A percentile compares a stretch with the other conserved stretches of the same genome.
Evolutionary conservation across 345 rosid genomes (phyloP).

Genomic region (Murraya paniculata): DNA sequence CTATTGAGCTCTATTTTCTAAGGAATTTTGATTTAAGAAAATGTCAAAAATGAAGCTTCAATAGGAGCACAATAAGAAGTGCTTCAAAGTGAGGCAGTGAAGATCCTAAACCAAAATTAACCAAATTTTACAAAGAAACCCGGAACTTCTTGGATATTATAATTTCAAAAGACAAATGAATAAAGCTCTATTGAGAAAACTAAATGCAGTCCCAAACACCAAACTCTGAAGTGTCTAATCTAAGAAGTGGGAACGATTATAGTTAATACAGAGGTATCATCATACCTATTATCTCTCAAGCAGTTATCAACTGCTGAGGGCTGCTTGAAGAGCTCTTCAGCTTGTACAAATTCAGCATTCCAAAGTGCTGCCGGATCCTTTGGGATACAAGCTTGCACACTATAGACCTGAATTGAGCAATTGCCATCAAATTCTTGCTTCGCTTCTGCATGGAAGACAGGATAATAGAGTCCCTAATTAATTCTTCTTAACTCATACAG

Average conservation of each 20-base stretch:
- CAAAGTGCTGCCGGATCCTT: constrained; percentile 78
- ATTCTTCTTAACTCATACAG: not conserved
- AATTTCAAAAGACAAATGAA: not conserved
- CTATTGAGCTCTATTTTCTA: not conserved
- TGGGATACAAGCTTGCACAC: constrained; percentile 81
- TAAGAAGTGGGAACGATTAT: not conserved
- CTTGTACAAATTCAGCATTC: constrained; percentile 87
- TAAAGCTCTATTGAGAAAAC: not conserved
- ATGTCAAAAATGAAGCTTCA: not conserved
- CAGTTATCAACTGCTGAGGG: constrained; percentile 58
- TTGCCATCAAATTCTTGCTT: constrained; percentile 64
- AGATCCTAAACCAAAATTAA: not conserved
- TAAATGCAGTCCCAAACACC: not conserved
- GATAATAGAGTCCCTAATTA: constrained; percentile 5
- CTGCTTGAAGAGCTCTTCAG: constrained; percentile 79
- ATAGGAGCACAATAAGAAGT: not conserved
- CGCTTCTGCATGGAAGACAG: constrained; percentile 54
- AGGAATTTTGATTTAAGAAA: not conserved
- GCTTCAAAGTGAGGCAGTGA: not conserved
- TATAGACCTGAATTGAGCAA: constrained; percentile 73
- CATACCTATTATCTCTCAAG: constrained; percentile 86
- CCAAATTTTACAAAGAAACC: not conserved
- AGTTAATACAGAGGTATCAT: constrained; percentile 1
- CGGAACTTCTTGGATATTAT: not conserved
- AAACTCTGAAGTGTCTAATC: constrained; percentile 2